Percentiles rank a stretch among this genome's conserved stretches.
These are phyloP conservation scores for Trichoderma citrinoviride DNA, from an alignment of 2,329 filamentous ascomycete genomes.

Conservation along the genomic window DNA sequence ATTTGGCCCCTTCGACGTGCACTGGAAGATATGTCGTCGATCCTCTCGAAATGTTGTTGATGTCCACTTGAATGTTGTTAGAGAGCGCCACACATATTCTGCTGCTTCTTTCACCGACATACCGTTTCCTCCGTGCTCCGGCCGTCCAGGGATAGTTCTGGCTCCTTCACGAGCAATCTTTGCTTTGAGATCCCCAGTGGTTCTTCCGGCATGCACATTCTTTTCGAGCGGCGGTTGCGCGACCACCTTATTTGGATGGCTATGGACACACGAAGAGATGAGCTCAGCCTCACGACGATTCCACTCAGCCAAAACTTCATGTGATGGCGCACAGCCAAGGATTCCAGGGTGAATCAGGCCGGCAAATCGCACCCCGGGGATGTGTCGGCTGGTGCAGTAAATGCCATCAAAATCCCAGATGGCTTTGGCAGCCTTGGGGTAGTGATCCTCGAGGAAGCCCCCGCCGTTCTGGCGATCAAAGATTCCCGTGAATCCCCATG, in stretches of 20 bases:
- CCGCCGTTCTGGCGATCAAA: constrained; percentile 81
- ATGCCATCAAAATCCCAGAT: constrained; percentile 59
- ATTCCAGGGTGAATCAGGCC: constrained; percentile 92
- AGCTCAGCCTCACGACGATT: constrained; percentile 80
- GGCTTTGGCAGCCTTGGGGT: constrained; percentile 70
- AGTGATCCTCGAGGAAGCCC: constrained; percentile 83
- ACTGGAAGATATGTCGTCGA: constrained; percentile 85
- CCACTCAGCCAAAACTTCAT: constrained; percentile 75
- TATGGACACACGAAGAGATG: constrained; percentile 56
- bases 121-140: constrained; percentile 79
- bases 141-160: constrained; percentile 77
- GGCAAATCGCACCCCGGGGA: constrained; percentile 81
- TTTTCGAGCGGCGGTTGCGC: constrained; percentile 70
- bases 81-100: background rate
- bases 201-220: constrained; percentile 72
- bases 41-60: constrained; percentile 79
- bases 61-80: constrained; percentile 58
- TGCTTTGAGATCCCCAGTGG: constrained; percentile 54
- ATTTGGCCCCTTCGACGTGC: constrained; percentile 82
- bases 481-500: constrained; percentile 87
- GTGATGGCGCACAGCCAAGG: constrained; percentile 80
- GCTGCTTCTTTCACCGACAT: background rate
- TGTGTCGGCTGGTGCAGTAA: constrained; percentile 79
- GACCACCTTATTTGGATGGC: constrained; percentile 64
- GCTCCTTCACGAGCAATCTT: constrained; percentile 77